A percentile compares a stretch with the other conserved stretches of the same genome.
phyloP scores from a whole-genome alignment of 2,329 filamentous ascomycete genomes.

The Boeremia exigua region DNA sequence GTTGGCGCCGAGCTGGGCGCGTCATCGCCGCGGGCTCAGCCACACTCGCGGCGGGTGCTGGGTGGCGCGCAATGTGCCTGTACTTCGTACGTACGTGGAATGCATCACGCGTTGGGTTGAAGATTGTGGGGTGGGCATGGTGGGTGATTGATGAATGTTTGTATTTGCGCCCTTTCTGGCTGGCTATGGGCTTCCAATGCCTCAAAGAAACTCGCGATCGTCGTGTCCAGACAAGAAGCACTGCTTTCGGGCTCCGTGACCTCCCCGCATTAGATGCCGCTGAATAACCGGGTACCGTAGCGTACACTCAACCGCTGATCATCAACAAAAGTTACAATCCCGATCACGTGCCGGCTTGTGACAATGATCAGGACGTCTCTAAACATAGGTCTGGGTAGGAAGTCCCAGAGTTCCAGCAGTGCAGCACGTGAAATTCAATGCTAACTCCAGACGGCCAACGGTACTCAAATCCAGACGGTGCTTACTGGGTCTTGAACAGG shows the following conservation, averaged over 20 bases:
- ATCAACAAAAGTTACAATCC: not conserved
- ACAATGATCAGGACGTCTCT: not conserved
- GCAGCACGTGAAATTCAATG: slow-evolving; percentile 1
- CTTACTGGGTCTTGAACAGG: slow-evolving; percentile 95
- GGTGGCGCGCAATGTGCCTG: not conserved
- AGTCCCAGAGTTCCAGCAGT: not conserved
- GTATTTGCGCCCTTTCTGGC: not conserved
- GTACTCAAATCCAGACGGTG: slow-evolving; percentile 9
- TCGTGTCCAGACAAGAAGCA: slow-evolving; percentile 20
- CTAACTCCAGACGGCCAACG: slow-evolving; percentile 7
- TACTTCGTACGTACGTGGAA: not conserved
- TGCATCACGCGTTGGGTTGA: not conserved
- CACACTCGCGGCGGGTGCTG: slow-evolving; percentile 32
- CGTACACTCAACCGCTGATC: not conserved
- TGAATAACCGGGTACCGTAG: not conserved
- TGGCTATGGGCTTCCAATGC: not conserved
- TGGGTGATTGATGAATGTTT: not conserved
- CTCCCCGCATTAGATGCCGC: not conserved
- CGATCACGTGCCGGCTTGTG: not conserved
- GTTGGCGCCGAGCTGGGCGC: slow-evolving; percentile 31
- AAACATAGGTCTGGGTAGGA: slow-evolving; percentile 15
- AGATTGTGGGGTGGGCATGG: not conserved
- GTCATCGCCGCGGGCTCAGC: slow-evolving; percentile 31
- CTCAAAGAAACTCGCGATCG: slow-evolving; percentile 28
- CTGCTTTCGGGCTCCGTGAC: slow-evolving; percentile 12